phyloP scores from a whole-genome alignment of 768 basidiomycete species.

The Lactarius pseudohatsudake region DNA sequence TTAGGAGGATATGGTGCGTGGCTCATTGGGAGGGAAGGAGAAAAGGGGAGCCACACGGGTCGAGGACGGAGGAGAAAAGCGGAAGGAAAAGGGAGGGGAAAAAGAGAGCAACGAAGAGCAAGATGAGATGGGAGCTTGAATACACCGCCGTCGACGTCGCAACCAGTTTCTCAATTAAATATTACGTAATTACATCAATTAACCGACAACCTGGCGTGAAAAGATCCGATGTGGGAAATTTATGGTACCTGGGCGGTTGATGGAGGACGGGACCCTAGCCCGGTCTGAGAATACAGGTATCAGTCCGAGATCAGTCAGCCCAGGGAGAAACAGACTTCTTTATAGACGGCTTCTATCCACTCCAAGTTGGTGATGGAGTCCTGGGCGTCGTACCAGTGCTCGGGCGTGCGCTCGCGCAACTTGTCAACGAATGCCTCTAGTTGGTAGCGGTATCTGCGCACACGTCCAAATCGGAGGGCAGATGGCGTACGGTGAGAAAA shows the following conservation, averaged over 20 bases:
- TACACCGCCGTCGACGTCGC: not conserved
- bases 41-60: not conserved
- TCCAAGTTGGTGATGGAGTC: slow-evolving; percentile 25
- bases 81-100: not conserved
- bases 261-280: slow-evolving; percentile 20
- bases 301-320: not conserved
- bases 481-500: not conserved
- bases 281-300: slow-evolving; percentile 4
- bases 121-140: not conserved
- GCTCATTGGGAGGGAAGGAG: not conserved
- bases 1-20: not conserved
- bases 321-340: slow-evolving; percentile 14
- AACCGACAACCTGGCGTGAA: not conserved
- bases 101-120: not conserved
- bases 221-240: not conserved
- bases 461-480: not conserved
- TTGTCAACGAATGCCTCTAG: slow-evolving; percentile 57
- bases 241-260: slow-evolving; percentile 21
- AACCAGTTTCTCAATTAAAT: not conserved
- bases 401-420: slow-evolving; percentile 42
- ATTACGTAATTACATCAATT: slow-evolving; percentile 9
- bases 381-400: slow-evolving; percentile 40
- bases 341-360: slow-evolving; percentile 27
- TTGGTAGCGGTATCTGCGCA: slow-evolving; percentile 49
- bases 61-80: not conserved